Conservation (phyloP, 306 rosid genomes). For the Argentina anserina region DNA sequence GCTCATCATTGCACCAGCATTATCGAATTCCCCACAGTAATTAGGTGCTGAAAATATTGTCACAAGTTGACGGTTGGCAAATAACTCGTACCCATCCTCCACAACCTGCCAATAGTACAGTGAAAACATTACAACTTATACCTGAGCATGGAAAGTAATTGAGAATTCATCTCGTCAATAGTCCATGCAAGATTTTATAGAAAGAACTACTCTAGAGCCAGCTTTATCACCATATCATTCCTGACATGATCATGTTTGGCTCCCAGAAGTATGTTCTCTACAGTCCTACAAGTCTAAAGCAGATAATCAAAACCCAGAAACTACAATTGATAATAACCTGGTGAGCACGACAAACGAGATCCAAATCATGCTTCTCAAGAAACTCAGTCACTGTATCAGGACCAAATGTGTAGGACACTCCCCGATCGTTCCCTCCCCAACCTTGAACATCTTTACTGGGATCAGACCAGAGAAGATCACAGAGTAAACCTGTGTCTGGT, state of each 20-base stretch:
- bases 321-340: constrained; percentile 50
- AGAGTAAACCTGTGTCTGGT: constrained; percentile 88
- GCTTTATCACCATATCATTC: neutral
- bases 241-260: constrained; percentile 10
- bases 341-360: constrained; percentile 95
- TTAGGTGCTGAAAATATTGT: constrained; percentile 95
- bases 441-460: constrained; percentile 81
- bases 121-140: constrained; percentile 11
- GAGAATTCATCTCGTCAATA: constrained; percentile 13
- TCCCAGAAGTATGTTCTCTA: constrained; percentile 16
- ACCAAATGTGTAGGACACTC: constrained; percentile 94
- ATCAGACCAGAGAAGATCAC: constrained; percentile 98
- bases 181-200: constrained; percentile 12
- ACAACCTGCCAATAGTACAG: constrained; percentile 62
- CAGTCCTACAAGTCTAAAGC: constrained; percentile 13
- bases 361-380: constrained; percentile 90
- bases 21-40: constrained; percentile 93
- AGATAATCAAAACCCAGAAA: constrained; percentile 21
- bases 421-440: constrained; percentile 94
- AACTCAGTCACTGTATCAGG: constrained; percentile 74
- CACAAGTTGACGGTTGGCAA: constrained; percentile 81
- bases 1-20: constrained; percentile 99
- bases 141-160: constrained; percentile 3
- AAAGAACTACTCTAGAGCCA: constrained; percentile 9
- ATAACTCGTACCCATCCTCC: constrained; percentile 91